Conservation (phyloP, 352 stramenopile species). For the Phytophthora megakarya region DNA sequence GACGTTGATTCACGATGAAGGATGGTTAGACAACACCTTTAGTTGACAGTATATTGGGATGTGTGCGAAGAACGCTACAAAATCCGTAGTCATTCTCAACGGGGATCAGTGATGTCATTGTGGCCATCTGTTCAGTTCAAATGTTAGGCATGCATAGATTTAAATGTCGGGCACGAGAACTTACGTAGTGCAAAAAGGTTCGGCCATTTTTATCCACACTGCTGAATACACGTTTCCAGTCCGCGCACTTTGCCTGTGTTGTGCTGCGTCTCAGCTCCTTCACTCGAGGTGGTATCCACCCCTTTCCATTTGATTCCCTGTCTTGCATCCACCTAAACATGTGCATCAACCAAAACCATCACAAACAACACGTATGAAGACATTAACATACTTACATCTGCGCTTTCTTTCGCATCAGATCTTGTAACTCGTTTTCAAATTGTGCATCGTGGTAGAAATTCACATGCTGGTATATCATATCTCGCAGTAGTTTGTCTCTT, state of each 20-base stretch:
- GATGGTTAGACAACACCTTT: conserved; percentile 31
- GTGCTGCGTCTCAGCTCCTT: conserved; percentile 44
- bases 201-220: conserved; percentile 42
- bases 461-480: conserved; percentile 43
- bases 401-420: conserved; percentile 41
- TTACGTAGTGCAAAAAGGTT: conserved; percentile 68
- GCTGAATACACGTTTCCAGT: conserved; percentile 41
- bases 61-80: conserved; percentile 32
- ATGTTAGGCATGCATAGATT: neutral
- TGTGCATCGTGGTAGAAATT: conserved; percentile 30
- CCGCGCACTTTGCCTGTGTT: conserved; percentile 26
- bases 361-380: neutral
- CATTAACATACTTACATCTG: conserved; percentile 24
- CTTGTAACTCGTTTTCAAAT: conserved; percentile 32
- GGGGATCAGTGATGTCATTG: conserved; percentile 10
- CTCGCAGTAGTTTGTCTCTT: conserved; percentile 7
- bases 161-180: neutral
- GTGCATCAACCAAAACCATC: no score
- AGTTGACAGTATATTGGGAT: conserved; percentile 27
- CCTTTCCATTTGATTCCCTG: conserved; percentile 4
- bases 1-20: neutral
- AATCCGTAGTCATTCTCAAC: conserved; percentile 32
- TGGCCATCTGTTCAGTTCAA: conserved; percentile 25
- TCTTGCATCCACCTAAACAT: conserved; percentile 9
- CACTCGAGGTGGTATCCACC: conserved; percentile 52